A percentile compares a stretch with the other conserved stretches of the same genome.
Conservation (phyloP, 176 grass and related monocot genomes). For the Metroxylon sagu region DNA sequence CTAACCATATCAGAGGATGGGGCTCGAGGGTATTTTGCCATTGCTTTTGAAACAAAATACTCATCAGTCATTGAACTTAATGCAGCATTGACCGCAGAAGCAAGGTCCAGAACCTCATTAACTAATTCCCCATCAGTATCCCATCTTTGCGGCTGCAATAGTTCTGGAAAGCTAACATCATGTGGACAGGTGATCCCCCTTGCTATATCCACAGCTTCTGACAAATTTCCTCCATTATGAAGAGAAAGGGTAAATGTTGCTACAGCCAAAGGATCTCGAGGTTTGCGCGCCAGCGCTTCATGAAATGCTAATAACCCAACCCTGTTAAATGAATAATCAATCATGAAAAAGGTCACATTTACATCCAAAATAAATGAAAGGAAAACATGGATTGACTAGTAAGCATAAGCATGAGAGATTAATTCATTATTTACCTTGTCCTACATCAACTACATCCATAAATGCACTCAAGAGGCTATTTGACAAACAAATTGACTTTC, state of each 20-base stretch:
- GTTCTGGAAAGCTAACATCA: constrained; percentile 48
- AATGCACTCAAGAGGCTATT: no score
- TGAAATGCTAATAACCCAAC: constrained; percentile 85
- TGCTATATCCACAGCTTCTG: constrained; percentile 56
- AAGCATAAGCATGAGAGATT: no score
- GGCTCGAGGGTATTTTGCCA: constrained; percentile 73
- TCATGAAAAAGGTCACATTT: no score
- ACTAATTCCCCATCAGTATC: constrained; percentile 34
- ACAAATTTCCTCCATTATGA: constrained; percentile 77
- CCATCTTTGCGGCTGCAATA: constrained; percentile 43
- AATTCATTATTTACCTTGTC: no score
- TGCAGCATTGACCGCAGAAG: constrained; percentile 32
- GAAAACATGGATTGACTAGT: no score
- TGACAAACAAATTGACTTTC: no score
- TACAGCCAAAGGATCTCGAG: constrained; percentile 62
- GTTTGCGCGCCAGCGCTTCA: constrained; percentile 53
- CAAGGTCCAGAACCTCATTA: constrained; percentile 40
- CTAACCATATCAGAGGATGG: constrained; percentile 90
- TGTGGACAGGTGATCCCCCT: constrained; percentile 50
- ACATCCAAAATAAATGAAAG: no score
- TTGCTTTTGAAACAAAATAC: constrained; percentile 51
- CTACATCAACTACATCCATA: no score
- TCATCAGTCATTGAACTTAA: constrained; percentile 74
- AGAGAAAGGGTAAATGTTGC: constrained; percentile 77
- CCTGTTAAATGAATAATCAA: constrained; percentile 29